Evolutionary conservation across 2,329 filamentous ascomycete species (phyloP).

Genomic region (Graphilbum fragrans): DNA sequence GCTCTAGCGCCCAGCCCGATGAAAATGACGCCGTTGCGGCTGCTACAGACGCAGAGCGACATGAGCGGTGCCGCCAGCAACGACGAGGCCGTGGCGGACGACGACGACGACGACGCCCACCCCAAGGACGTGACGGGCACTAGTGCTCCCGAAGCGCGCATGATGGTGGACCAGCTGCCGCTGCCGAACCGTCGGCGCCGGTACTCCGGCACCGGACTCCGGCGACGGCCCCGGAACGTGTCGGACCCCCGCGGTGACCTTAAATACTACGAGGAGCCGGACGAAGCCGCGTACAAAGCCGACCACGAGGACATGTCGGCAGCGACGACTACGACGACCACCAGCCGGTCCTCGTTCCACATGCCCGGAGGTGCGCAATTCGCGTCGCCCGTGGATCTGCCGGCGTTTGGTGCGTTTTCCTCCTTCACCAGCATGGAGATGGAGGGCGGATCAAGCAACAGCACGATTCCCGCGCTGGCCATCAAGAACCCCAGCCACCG

Average conservation of each 20-base stretch:
- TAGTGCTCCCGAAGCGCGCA: conserved; percentile 52
- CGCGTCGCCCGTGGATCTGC: not conserved
- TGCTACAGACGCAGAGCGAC: conserved; percentile 8
- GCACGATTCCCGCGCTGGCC: conserved; percentile 8
- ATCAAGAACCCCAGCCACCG: conserved; percentile 5
- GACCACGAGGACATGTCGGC: conserved; percentile 37
- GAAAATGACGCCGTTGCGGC: not conserved
- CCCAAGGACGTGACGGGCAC: conserved; percentile 48
- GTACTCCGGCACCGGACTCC: conserved; percentile 77
- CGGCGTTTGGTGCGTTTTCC: not conserved
- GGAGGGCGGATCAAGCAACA: conserved; percentile 3
- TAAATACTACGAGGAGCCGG: conserved; percentile 85
- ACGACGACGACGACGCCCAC: conserved; percentile 18
- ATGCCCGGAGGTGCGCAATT: not conserved
- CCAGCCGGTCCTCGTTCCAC: conserved; percentile 9
- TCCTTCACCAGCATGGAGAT: not conserved
- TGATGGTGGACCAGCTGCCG: conserved; percentile 28
- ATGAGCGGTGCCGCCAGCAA: not conserved
- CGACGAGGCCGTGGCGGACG: conserved; percentile 9
- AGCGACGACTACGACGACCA: conserved; percentile 6
- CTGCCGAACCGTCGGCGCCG: conserved; percentile 45
- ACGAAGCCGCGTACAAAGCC: conserved; percentile 68
- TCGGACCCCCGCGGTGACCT: conserved; percentile 60
- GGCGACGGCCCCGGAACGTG: conserved; percentile 61
- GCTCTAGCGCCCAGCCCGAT: not conserved